Base-by-base conservation (phyloP, 2,329 filamentous ascomycete species). In the Podosphaera fusca region DNA sequence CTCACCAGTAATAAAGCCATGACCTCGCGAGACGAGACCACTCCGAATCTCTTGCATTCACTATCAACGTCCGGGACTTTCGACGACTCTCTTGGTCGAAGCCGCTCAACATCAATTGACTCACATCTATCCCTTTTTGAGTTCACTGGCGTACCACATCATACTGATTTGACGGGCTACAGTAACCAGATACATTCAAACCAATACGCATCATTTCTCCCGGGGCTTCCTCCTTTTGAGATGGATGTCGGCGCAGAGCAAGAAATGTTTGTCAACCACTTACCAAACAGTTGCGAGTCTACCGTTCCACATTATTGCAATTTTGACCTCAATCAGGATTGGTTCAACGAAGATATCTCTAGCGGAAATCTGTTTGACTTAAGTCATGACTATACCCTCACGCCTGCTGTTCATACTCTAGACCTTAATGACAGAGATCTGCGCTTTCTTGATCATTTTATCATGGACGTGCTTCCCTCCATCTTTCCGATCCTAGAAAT, bases 201-300 rank as follows among this genome's bases (percentile, higher is more conserved):
- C 3, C 70, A 74, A 67, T 75, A 74, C 58, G 62, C 65, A 40
- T 55, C 62, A 33, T 64, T 67, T 56, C 68, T 78, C 62, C 71
- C 75, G 10, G 77, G 84, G 68, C 84, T 78, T 61, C 79, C 84
- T 29, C 87, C 89, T 0, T 95, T 94, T 68, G 90, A 95, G 70
- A 82, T 95, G 60, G 90, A 95, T 69, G 85, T 96, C 73, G 94
- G 90, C 76, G 95, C 89, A 0, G 90, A 95, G 72, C 79, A 87
- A 61, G 87, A 95, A 64, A 88, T 94, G 74, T 95, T 86, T 69
- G 82, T 95, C 70, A 87, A 95, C 65, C 86, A 95, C 67, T 78
- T 95, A 57, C 87, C 87, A 3, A 85, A 88, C 12, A 75, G 90
- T 59, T 77, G 81, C 62, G 89, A 95, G 70, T 94, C 88, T 10